Evolutionary conservation across 2,329 filamentous ascomycete species (phyloP).

Genomic region (Fusarium pilosicola): DNA sequence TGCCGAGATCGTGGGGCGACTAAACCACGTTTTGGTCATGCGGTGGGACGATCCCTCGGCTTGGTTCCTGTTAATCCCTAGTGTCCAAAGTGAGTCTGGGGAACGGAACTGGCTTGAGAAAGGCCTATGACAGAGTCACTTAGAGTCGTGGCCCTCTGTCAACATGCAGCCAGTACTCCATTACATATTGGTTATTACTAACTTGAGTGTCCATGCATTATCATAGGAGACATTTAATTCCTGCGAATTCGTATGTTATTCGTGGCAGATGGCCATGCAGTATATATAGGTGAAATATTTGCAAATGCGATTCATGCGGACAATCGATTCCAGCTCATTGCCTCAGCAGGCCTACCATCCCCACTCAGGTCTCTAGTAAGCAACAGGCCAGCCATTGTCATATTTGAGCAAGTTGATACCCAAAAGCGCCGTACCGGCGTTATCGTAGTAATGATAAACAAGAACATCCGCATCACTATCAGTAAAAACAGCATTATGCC

Average conservation of each 20-base stretch:
- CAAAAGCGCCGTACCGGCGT: slow-evolving; percentile 38
- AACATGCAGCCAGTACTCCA: too few species aligned
- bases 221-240: background rate
- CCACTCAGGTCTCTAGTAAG: slow-evolving; percentile 28
- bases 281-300: slow-evolving; percentile 10
- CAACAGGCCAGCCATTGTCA: slow-evolving; percentile 46
- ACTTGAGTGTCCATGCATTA: rapidly evolving
- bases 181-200: too few species aligned
- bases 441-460: slow-evolving; percentile 47
- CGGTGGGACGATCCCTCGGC: background rate
- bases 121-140: background rate
- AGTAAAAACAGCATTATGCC: slow-evolving; percentile 47
- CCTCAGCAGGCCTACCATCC: rapidly evolving
- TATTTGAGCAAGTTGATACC: slow-evolving; percentile 48
- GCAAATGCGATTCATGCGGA: slow-evolving; percentile 3
- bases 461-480: slow-evolving; percentile 47
- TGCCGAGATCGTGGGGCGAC: background rate
- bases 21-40: background rate
- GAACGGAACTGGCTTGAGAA: background rate
- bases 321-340: background rate
- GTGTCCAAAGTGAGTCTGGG: background rate
- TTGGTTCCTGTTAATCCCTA: background rate
- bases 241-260: background rate
- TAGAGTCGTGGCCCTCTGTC: too few species aligned
- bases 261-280: background rate